phyloP scores from a whole-genome alignment of 202 grass and related monocot species.

The Zoysia matrella region DNA sequence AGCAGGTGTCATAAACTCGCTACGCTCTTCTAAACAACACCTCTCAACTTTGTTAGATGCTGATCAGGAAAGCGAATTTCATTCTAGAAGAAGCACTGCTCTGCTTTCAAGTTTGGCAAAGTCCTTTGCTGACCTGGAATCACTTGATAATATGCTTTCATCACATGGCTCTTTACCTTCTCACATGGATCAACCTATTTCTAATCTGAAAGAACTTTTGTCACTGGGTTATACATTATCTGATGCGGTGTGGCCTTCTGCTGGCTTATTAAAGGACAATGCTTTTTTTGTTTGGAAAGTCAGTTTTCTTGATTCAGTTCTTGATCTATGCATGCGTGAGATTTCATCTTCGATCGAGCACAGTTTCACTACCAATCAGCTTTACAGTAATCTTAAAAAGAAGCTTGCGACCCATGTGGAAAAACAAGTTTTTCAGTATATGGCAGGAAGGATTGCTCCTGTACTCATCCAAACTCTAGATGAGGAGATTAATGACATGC shows the following conservation, averaged over 20 bases:
- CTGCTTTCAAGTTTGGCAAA: constrained; percentile 77
- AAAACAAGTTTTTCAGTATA: constrained; percentile 67
- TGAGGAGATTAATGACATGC: constrained; percentile 67
- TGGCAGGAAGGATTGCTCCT: constrained; percentile 72
- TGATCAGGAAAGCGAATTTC: constrained; percentile 68
- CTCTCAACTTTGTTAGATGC: constrained; percentile 68
- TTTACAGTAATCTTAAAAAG: constrained; percentile 80
- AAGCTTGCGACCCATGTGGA: constrained; percentile 75
- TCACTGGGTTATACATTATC: constrained; percentile 65
- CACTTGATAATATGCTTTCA: constrained; percentile 63
- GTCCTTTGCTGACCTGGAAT: constrained; percentile 77
- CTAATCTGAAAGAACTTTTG: constrained; percentile 54
- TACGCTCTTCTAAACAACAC: constrained; percentile 77
- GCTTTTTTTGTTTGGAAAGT: constrained; percentile 94
- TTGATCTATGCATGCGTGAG: constrained; percentile 84
- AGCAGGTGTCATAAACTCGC: constrained; percentile 67
- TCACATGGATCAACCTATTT: constrained; percentile 51
- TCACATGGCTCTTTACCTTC: constrained; percentile 47
- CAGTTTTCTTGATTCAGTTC: constrained; percentile 76
- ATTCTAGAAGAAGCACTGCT: constrained; percentile 65
- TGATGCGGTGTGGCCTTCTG: constrained; percentile 73
- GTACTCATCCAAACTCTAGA: constrained; percentile 65
- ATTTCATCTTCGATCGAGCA: constrained; percentile 89
- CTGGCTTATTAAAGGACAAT: constrained; percentile 72
- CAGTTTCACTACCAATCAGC: constrained; percentile 76